Evolutionary conservation across 805 yeast species (phyloP).

Genomic region (Ogataea kodamae): DNA sequence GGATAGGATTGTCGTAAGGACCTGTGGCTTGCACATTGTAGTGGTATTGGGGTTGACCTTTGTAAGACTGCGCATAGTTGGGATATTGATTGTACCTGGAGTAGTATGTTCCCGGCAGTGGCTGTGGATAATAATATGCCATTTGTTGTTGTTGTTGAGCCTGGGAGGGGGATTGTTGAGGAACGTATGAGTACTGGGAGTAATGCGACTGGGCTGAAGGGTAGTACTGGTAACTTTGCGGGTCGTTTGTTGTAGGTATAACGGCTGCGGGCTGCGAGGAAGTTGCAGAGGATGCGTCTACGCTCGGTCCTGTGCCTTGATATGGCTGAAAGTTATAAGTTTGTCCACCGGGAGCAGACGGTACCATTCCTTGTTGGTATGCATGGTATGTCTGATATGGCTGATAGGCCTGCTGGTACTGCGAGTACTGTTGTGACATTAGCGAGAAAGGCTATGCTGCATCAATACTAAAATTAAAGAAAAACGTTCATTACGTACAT

Average conservation of each 20-base stretch:
- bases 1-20: slow-evolving; percentile 13
- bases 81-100: slow-evolving; percentile 19
- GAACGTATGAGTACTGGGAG: slow-evolving; percentile 17
- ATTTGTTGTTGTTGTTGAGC: slow-evolving; percentile 17
- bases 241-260: slow-evolving; percentile 6
- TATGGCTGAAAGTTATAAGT: slow-evolving; percentile 9
- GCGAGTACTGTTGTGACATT: slow-evolving; percentile 16
- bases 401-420: slow-evolving; percentile 13
- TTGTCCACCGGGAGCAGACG: slow-evolving; percentile 6
- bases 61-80: slow-evolving; percentile 15
- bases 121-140: slow-evolving; percentile 16
- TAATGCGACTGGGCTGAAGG: slow-evolving; percentile 18
- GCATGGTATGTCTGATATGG: slow-evolving; percentile 12
- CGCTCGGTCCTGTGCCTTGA: slow-evolving; percentile 6
- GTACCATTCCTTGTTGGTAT: slow-evolving; percentile 11
- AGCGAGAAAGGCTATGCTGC: slow-evolving; percentile 7
- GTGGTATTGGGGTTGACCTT: slow-evolving; percentile 15
- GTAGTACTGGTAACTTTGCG: slow-evolving; percentile 15
- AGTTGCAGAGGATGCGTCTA: slow-evolving; percentile 3
- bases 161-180: slow-evolving; percentile 15
- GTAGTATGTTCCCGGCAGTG: slow-evolving; percentile 15
- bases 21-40: slow-evolving; percentile 10
- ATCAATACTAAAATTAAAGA: slow-evolving; percentile 5
- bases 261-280: slow-evolving; percentile 13
- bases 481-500: slow-evolving; percentile 11